Percentiles rank a stretch among this genome's conserved stretches.
phyloP scores from a whole-genome alignment of 2,329 filamentous ascomycete species.

The Fusarium odoratissimum region DNA sequence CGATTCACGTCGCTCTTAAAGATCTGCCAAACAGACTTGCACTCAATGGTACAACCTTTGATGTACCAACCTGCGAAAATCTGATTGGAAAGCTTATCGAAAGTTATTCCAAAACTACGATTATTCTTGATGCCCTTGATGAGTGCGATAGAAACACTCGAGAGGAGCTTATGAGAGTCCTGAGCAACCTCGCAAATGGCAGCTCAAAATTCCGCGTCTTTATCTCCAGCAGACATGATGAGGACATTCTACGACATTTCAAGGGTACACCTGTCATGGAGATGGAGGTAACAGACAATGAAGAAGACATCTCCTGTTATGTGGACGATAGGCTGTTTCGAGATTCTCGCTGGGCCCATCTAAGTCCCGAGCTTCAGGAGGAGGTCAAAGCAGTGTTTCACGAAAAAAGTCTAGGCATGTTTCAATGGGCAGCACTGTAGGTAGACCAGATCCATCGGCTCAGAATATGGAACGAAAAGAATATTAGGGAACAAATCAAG shows the following conservation, averaged over 20 bases:
- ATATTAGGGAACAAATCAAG: fast-evolving
- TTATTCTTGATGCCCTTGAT: neutral
- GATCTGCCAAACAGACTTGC: fast-evolving
- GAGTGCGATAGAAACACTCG: neutral
- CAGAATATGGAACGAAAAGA: fast-evolving
- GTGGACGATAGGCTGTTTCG: fast-evolving
- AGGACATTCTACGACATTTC: neutral
- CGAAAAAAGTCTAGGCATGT: neutral
- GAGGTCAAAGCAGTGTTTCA: fast-evolving
- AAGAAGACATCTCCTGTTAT: fast-evolving
- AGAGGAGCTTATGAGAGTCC: fast-evolving
- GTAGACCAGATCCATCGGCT: fast-evolving
- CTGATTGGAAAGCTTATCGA: fast-evolving
- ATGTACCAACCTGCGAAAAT: fast-evolving
- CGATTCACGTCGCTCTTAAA: fast-evolving
- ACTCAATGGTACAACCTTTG: fast-evolving
- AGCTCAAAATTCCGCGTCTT: fast-evolving
- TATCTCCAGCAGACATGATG: fast-evolving
- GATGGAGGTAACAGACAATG: fast-evolving
- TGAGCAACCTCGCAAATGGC: fast-evolving
- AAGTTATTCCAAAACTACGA: fast-evolving
- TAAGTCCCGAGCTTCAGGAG: fast-evolving
- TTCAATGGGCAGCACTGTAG: neutral
- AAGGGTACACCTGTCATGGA: fast-evolving
- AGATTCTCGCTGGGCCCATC: fast-evolving